Evolutionary conservation across 345 rosid species (phyloP), one percentile per base, ranked within the genome.

Genomic region (Eucalyptus pumila): DNA sequence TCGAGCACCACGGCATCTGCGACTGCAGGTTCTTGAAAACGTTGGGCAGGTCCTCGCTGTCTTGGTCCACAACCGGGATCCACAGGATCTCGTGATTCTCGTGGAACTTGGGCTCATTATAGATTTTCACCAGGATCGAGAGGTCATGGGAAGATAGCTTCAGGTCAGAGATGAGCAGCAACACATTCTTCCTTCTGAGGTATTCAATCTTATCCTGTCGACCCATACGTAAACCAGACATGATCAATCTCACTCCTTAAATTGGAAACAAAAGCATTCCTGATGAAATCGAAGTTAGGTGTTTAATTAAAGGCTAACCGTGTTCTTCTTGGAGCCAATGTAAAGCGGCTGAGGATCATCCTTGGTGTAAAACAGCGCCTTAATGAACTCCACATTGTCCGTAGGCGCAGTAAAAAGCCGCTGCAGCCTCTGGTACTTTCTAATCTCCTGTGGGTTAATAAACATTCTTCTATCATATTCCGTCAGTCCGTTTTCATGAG

Each of bases 1-100:
- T 91, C 13, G 96, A 90, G 89, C 93, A 96, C 99, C 99, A 97
- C 51, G 94, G 95, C 97, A 96, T 97, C 49, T n/a, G 27, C 17
- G 58, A 80, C 83, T 93, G 95, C n/a, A 95, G 93, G 48, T 51
- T 65, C 92, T 94, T 93, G 67, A 94, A 96, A 87, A 91, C 92
- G 16, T 89, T 93, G n/a, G 91, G 92, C 89, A 91, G 91, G 49
- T 58, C 88, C 7, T 94, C 97, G 34, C 91, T 91, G 10, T 91
- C 87, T 42, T 91, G 90, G 83, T 96, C 97, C 89, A 94, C 91
- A 47, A 96, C 88, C 47, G 97, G 98, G 32, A 97, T 92, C 99
- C 99, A 97, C 8, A 96, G 93, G 26, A 97, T 89, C 94, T 96
- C 99, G 85, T 94, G 11, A 62, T 37, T 89, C 91, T 91, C 91